Evolutionary conservation across 305 asterid species (phyloP), one percentile per base, ranked within the genome.

Genomic region (Solanum hybrid): DNA sequence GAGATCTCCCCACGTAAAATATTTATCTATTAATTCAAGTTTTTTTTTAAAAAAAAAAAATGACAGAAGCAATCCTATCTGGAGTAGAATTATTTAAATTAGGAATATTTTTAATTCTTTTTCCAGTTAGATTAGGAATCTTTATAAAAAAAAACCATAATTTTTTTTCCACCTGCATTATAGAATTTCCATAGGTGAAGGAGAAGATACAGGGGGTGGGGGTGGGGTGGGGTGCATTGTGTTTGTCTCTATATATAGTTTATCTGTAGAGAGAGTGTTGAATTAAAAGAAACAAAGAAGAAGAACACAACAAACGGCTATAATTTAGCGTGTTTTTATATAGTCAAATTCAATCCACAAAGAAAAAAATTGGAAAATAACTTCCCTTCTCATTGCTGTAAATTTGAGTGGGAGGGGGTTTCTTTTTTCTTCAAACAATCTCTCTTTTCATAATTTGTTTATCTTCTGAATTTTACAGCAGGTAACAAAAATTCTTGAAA

Each of bases 231-330:
- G 26, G 11, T 29, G 73, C 75, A 51, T 76, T 15, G 26, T 51
- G 27, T 56, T 26, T 19, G 38, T 51, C 42, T 84, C 27, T 84
- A 84, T 84, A 84, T 51, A 84, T 84, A 17, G 35, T 22, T 64
- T 24, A 51, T 82, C 27, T 82, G 11, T 9, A 56, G 42, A 51
- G 7, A 51, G 76, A 19, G 29, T 31, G 76, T 19, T 31, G 75
- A 84, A 84, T 10, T 78, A 82, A 2, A 27, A 17, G 17, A 9
- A 82, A 9, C 29, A 45, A 84, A 51, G 13, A 84, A 84, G 87
- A 29, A 84, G 42, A 84, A 84, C 76, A 72, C 75, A 51, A 84
- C 87, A 84, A 84, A 84, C 87, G 76, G 87, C 87, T 84, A 84
- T 56, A 84, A 84, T 51, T 84, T 84, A 84, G 42, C 45, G 17